Base-by-base conservation (phyloP, 169 alveolate species). In the Cryptosporidium ubiquitum region DNA sequence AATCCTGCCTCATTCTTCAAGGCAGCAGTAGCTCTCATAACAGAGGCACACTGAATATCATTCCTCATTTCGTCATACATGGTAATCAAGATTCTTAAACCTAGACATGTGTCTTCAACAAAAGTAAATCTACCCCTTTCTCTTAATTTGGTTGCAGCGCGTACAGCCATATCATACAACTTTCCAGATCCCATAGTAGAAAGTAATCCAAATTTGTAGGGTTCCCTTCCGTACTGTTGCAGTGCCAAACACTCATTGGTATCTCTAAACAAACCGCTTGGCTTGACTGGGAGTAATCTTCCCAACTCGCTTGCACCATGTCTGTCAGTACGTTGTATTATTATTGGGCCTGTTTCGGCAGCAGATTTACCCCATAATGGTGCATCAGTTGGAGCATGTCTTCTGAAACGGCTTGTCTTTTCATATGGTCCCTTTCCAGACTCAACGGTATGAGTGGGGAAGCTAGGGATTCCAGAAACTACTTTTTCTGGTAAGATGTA, bases 1-100 rank as follows among this genome's bases (percentile, higher is more conserved):
- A 79, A 39, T 2, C 75, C 73, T 4, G 40, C 49, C n/a, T 58
- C 75, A 42, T 61, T 79, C 39, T 20, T 79, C 60, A 58, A 64
- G 40, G 66, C 64, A 39, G 44, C 73, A 58, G 75, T 64, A 31
- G 89, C 89, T 64, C 75, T 79, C n/a, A 79, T 23, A 26, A 79
- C 89, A 23, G 73, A 61, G 14, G 60, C 35, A 64, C 89, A 79
- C 29, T 79, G 89, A 66, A 61, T 35, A 44, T 79, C 75, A n/a
- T 79, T 79, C 37, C 89, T 58, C 89, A 79, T 79, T 42, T 79
- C 89, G 18, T 79, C 89, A 79, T 79, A 79, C 89, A 79, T 79
- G 1, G 74, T 66, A 6, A 79, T 29, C 44, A 79, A 29, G n/a
- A 79, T 79, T 49, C 89, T 79, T 31, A 79, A 39, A 6, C 75